A percentile compares a stretch with the other conserved stretches of the same genome.
phyloP scores from a whole-genome alignment of 148 eudicot genomes.

The Camellia japonica region DNA sequence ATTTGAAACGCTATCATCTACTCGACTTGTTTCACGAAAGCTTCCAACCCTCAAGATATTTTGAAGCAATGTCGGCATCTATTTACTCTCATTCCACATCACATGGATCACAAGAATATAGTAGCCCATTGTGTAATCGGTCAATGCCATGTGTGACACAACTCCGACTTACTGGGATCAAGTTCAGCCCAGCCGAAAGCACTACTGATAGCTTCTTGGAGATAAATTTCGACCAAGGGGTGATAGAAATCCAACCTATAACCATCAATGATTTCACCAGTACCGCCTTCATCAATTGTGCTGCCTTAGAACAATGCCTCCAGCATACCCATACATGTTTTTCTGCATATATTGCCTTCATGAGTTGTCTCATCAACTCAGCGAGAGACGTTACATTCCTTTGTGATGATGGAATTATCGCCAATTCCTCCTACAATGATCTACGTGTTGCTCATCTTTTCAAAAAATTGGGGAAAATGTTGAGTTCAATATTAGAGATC shows the following conservation, averaged over 20 bases:
- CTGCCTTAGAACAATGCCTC: neutral
- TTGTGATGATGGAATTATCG: neutral
- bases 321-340: neutral
- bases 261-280: neutral
- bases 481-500: neutral
- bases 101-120: no score
- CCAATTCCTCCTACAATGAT: neutral
- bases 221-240: neutral
- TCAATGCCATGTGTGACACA: neutral
- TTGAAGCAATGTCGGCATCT: no score
- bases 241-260: neutral
- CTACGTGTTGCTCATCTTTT: neutral
- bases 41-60: no score
- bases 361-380: neutral
- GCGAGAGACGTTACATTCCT: neutral
- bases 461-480: neutral
- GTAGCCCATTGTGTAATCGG: no score
- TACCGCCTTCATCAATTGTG: neutral
- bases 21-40: no score
- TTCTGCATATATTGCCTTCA: neutral
- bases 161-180: neutral
- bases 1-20: no score
- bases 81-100: no score
- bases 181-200: neutral
- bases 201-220: neutral